A percentile compares a stretch with the other conserved stretches of the same genome.
Evolutionary conservation across 768 basidiomycete genomes (phyloP).

Genomic region (Calocybe cyanea): DNA sequence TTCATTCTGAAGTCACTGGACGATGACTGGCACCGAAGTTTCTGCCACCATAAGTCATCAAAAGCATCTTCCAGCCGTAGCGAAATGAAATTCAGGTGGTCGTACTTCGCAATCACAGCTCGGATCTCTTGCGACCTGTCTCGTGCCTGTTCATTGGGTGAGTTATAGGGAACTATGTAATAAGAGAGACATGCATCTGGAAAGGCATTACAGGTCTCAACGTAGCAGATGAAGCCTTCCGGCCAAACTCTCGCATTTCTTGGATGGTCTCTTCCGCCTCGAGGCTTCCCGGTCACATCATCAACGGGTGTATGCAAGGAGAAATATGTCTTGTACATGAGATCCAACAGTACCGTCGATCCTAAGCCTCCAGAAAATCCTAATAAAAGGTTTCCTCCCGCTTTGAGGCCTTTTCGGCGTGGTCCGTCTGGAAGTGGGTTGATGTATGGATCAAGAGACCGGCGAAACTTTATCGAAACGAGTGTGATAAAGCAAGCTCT

Average conservation of each 20-base stretch:
- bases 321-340: constrained; percentile 61
- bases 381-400: constrained; percentile 63
- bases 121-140: constrained; percentile 54
- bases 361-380: constrained; percentile 80
- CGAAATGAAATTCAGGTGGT: constrained; percentile 53
- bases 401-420: constrained; percentile 57
- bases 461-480: constrained; percentile 59
- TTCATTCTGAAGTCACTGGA: constrained; percentile 37
- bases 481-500: constrained; percentile 69
- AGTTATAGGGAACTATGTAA: not conserved
- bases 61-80: constrained; percentile 75
- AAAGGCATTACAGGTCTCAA: constrained; percentile 63
- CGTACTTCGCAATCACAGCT: constrained; percentile 42
- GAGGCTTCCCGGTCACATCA: constrained; percentile 25
- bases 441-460: constrained; percentile 59
- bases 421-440: constrained; percentile 53
- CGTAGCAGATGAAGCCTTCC: constrained; percentile 60
- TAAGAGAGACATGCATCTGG: constrained; percentile 45
- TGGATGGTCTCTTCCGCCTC: constrained; percentile 66
- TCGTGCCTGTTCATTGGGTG: constrained; percentile 35
- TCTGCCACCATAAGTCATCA: constrained; percentile 62
- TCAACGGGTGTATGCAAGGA: constrained; percentile 19
- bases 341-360: constrained; percentile 68
- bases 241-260: constrained; percentile 60
- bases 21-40: constrained; percentile 30